Evolutionary conservation across 257 asterid species (phyloP).

Genomic region (Nicotiana obtusifolia): DNA sequence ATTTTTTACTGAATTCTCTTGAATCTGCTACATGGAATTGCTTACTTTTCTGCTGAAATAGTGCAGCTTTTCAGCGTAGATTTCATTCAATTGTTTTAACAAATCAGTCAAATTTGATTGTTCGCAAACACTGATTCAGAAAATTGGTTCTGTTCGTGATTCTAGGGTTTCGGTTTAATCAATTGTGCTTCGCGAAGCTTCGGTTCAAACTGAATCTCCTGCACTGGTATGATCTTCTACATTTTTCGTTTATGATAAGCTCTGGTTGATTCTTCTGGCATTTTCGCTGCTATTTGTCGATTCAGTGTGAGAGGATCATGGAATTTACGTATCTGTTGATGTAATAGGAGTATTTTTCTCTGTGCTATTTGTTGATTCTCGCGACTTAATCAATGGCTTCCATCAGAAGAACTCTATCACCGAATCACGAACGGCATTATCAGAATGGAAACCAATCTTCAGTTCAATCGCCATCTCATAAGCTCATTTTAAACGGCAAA

Average conservation of each 20-base stretch:
- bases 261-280: neutral
- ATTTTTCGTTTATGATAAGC: neutral
- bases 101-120: neutral
- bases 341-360: neutral
- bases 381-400: constrained; percentile 55
- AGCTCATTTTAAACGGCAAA: constrained; percentile 46
- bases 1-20: neutral
- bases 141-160: neutral
- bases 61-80: neutral
- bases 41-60: neutral
- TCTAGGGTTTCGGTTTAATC: neutral
- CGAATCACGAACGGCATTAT: constrained; percentile 64
- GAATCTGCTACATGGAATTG: neutral
- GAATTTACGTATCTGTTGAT: neutral
- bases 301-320: neutral
- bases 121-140: neutral
- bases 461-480: constrained; percentile 58
- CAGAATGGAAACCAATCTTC: constrained; percentile 49
- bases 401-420: constrained; percentile 81
- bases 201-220: neutral
- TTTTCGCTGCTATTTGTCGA: neutral
- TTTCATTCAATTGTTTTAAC: neutral
- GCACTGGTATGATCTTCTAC: constrained; percentile 3
- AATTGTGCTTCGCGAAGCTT: neutral
- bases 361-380: neutral